phyloP scores from a whole-genome alignment of 2,329 filamentous ascomycete species.

The Aspergillus pseudoterreus region DNA sequence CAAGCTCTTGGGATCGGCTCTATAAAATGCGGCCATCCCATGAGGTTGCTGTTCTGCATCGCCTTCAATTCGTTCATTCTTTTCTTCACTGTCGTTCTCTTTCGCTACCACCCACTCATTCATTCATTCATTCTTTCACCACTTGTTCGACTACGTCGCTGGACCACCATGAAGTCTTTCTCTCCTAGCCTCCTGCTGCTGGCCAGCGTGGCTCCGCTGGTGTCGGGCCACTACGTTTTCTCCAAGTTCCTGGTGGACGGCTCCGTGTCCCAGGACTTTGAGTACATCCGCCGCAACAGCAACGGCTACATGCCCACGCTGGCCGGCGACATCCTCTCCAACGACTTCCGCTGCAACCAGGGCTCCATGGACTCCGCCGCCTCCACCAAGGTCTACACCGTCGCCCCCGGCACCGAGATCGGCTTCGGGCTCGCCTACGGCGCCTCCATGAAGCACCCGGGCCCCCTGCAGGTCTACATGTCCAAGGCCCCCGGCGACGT shows the following conservation, averaged over 20 bases:
- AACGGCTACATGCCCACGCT: slow-evolving; percentile 15
- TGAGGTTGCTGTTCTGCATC: too few relatives aligned
- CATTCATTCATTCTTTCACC: too few relatives aligned
- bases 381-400: slow-evolving; percentile 13
- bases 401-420: slow-evolving; percentile 12
- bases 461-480: slow-evolving; percentile 23
- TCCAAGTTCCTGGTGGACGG: slow-evolving; percentile 12
- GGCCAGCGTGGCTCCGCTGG: slow-evolving; percentile 1
- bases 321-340: slow-evolving; percentile 4
- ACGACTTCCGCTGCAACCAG: slow-evolving; percentile 20
- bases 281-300: slow-evolving; percentile 17
- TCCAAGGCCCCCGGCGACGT: slow-evolving; percentile 19
- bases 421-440: slow-evolving; percentile 18
- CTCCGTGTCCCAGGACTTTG: slow-evolving; percentile 10
- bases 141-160: too few relatives aligned
- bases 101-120: too few relatives aligned
- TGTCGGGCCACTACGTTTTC: slow-evolving; percentile 15
- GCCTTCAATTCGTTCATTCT: too few relatives aligned
- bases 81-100: too few relatives aligned
- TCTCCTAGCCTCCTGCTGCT: neutral
- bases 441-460: slow-evolving; percentile 20
- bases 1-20: too few relatives aligned
- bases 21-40: too few relatives aligned
- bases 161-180: neutral
- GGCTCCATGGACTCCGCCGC: slow-evolving; percentile 11